Evolutionary conservation across 139 green algal species (phyloP), one percentile per base, ranked within the genome.

Genomic region (Gonium pectorale): DNA sequence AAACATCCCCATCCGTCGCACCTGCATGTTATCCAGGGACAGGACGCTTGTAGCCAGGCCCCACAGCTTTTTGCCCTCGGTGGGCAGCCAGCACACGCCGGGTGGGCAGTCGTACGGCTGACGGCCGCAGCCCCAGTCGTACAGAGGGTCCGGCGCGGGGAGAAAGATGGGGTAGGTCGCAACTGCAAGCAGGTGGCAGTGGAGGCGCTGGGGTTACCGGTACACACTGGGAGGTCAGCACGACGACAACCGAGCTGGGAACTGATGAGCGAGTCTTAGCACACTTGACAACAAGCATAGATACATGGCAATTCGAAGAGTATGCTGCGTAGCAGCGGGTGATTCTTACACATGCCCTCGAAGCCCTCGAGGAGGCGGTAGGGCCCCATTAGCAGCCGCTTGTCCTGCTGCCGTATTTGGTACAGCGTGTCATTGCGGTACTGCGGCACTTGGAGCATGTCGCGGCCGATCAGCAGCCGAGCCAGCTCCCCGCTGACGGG

Each of bases 321-420:
- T 7, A 77, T n/a, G n/a, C n/a, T n/a, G n/a, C n/a, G n/a, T n/a
- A 38, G 54, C 54, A 59, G 24, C 21, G 51, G 24, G 6, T 26
- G 43, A n/a, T n/a, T n/a, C 75, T 82, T 59, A 82, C 75, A 83
- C 62, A 83, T 83, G 40, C 60, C 77, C 24, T 52, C 31, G 44
- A 83, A 83, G 19, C 77, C 77, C 77, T 83, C 77, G 43, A 83
- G 41, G 62, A 83, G 44, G n/a, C 51, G n/a, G 77, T 83, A 83
- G 43, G 77, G 77, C 22, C 77, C 77, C n/a, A 74, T 44, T n/a
- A 83, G 26, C 21, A 73, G 62, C 19, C 77, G 60, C 33, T 73
- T 5, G 44, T 83, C 29, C 3, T 44, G 62, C 2, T 21, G 35
- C 19, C 63, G 40, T 31, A 83, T 83, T 44, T 79, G 59, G 19